Base-by-base conservation (phyloP, 345 rosid genomes). In the Melaleuca quinquenervia region DNA sequence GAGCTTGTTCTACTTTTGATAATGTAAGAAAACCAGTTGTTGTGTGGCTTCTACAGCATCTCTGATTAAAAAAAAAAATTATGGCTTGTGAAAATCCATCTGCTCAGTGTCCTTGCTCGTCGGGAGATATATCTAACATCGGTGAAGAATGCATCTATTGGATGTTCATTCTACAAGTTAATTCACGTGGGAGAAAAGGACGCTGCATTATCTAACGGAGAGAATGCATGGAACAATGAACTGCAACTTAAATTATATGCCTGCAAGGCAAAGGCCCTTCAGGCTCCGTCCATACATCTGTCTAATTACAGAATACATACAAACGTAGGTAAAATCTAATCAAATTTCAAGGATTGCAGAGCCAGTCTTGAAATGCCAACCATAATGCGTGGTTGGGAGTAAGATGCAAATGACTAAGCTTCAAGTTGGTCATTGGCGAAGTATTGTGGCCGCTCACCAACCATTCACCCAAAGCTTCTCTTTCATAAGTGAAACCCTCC, bases 361-460 rank as follows among this genome's bases (percentile, higher is more conserved):
- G 98, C 98, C 96, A 94, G 84, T 94, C 94, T 85, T 95, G 96
- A 87, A 95, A 93, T 16, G 97, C 95, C 8, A 88, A 90, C 27
- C 94, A 89, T 82, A 93, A 64, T 3, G 92, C 91, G 51, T 92
- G 95, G 90, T 94, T 94, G 22, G 95, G 95, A 70, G 92, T 94
- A 20, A 94, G 96, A 90, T 91, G 83, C 89, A 93, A 83, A 86
- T 92, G 87, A 86, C 86, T 88, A 50, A 95, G 89, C 80, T 85
- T 90, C 91, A 93, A 83, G 86, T 94, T 95, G 56, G 97, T 94
- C 98, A 94, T 95, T 8, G 95, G 95, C 22, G 97, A 93, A 27
- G 95, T 93, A 84, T 93, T 92, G 26, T 87, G 92, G 82, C 93
- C 92, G 55, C 90, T 94, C 56, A 87, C 90, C 86, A 93, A 88